Conservation (phyloP, 257 asterid species). For the Nicotiana paniculata region DNA sequence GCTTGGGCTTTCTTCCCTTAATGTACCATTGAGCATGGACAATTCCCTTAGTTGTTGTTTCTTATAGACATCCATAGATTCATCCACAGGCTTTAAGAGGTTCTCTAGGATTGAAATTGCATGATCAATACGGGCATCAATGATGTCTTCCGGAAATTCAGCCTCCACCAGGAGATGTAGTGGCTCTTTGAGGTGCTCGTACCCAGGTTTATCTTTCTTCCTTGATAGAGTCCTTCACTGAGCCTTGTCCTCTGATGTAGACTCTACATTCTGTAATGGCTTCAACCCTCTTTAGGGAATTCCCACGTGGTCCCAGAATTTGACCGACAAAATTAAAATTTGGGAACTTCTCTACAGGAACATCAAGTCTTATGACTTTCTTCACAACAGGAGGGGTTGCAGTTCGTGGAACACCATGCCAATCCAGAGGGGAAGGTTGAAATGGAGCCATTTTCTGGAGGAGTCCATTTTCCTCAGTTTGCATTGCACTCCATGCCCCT, state of each 20-base stretch:
- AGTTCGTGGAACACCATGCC: slow-evolving; percentile 47
- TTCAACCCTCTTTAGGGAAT: slow-evolving; percentile 75
- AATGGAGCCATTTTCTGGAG: slow-evolving; percentile 53
- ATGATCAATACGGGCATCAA: slow-evolving; percentile 61
- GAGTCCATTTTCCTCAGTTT: slow-evolving; percentile 56
- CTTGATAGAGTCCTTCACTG: slow-evolving; percentile 71
- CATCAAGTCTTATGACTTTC: slow-evolving; percentile 69
- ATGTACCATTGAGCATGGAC: slow-evolving; percentile 66
- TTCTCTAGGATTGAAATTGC: slow-evolving; percentile 57
- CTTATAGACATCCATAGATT: slow-evolving; percentile 65
- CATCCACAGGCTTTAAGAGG: slow-evolving; percentile 77
- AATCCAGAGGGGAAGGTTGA: slow-evolving; percentile 45
- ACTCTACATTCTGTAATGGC: slow-evolving; percentile 76
- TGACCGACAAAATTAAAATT: slow-evolving; percentile 79
- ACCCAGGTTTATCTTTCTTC: slow-evolving; percentile 71
- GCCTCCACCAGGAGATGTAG: slow-evolving; percentile 79
- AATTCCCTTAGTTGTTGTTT: slow-evolving; percentile 72
- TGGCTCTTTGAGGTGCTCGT: slow-evolving; percentile 78
- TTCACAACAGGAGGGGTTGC: slow-evolving; percentile 53
- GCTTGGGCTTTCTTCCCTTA: slow-evolving; percentile 71
- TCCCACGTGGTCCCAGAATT: slow-evolving; percentile 77
- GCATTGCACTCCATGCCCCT: slow-evolving; percentile 55
- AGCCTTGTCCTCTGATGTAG: slow-evolving; percentile 70
- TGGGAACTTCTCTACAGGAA: slow-evolving; percentile 73
- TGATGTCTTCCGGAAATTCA: slow-evolving; percentile 68